These are phyloP conservation scores for Mycena sp. DNA, from an alignment of 1,284 basidiomycete species.

Conservation along the genomic window DNA sequence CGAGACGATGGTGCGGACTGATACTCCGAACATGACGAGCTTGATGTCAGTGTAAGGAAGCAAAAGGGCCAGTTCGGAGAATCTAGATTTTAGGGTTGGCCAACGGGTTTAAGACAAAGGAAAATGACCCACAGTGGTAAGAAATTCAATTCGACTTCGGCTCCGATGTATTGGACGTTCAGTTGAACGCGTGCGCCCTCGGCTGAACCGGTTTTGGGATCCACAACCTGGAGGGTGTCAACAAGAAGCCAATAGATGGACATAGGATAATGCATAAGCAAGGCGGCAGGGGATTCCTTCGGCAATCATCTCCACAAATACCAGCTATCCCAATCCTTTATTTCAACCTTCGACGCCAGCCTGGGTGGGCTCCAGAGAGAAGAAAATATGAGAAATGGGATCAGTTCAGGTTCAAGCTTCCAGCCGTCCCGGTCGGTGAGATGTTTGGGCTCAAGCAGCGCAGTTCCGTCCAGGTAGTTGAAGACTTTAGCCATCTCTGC, in stretches of 20 bases:
- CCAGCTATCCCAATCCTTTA: conserved; percentile 53
- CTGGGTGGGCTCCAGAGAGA: conserved; percentile 33
- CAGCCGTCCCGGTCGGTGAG: conserved; percentile 48
- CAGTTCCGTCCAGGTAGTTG: conserved; percentile 38
- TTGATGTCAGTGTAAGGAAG: conserved; percentile 52
- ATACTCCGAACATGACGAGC: conserved; percentile 48
- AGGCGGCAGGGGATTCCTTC: conserved; percentile 53
- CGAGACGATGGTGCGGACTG: conserved; percentile 42
- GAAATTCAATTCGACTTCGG: too few relatives aligned
- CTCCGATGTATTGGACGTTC: conserved; percentile 48
- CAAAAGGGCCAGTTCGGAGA: conserved; percentile 51
- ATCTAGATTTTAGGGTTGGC: conserved; percentile 36
- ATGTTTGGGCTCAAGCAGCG: conserved; percentile 40
- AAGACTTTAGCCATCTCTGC: conserved; percentile 16
- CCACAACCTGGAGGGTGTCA: conserved; percentile 60
- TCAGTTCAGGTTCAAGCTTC: conserved; percentile 46
- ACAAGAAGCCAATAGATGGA: conserved; percentile 65
- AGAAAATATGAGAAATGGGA: conserved; percentile 45
- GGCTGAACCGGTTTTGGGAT: conserved; percentile 36
- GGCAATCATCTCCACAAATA: conserved; percentile 58
- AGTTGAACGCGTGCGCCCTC: conserved; percentile 38
- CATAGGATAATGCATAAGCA: conserved; percentile 52
- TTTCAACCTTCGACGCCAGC: conserved; percentile 35
- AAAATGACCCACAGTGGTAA: conserved; percentile 49
- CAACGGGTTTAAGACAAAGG: neutral